Base-by-base conservation (phyloP, 1,139 yeast species). In the Yarrowia galli region DNA sequence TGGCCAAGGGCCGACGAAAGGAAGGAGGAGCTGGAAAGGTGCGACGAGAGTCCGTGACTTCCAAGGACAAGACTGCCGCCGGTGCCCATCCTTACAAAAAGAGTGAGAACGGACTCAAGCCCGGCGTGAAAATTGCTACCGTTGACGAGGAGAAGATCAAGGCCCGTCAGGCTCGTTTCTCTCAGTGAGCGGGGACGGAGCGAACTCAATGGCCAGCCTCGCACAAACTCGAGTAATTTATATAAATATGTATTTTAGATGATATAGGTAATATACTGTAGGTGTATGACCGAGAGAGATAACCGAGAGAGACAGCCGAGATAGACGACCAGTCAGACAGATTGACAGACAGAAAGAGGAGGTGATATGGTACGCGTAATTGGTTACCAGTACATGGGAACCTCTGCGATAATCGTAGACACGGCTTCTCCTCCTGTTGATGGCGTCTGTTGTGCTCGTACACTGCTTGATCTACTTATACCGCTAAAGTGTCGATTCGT, bases 121-220 rank as follows among this genome's bases (percentile, higher is more conserved):
- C 66, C 23, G 66, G 56, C 49, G 54, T 61, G n/a, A 23, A 46
- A n/a, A 46, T 61, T 25, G 66, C 56, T 3, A 40, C 38, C 10
- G 66, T 18, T 16, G 66, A 61, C 38, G 56, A 61, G 18, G 66
- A 46, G 36, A 61, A 46, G 56, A 35, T 61, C 56, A 61, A 61
- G 56, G 66, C 66, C 25, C 56, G 66, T 5, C 66, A 61, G 56
- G 54, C 66, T 6, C 43, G 66, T 12, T 61, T 61, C 36, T 20
- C 56, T 4, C 51, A 58, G 64, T 58, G 35, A 28, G 22, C 4
- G 40, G n/a, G 25, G 15, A 16, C 8, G 12, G 22, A 13, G 9
- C 25, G 10, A 16, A 15, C 48, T 7, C 28, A 7, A 43, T 43
- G 25, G 16, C 16, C 9, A 9, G 13, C 15, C 25, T 15, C 32